Percentiles rank a stretch among this genome's conserved stretches.
phyloP scores from a whole-genome alignment of 148 eudicot species.

The Oxyria digyna region DNA sequence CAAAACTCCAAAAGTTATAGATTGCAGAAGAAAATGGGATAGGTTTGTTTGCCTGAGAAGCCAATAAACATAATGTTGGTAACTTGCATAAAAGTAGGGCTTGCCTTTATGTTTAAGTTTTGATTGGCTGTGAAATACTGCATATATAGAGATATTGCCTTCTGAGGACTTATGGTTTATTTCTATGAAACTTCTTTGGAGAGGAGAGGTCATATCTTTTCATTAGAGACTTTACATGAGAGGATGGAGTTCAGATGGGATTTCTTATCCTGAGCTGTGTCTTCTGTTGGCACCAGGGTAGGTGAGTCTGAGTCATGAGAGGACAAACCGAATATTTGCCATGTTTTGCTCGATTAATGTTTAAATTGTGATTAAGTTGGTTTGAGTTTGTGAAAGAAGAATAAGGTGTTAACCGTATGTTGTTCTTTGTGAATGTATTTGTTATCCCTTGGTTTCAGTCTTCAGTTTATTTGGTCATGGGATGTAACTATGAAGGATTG shows the following conservation, averaged over 20 bases:
- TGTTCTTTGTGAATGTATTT: background rate
- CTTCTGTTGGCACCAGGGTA: background rate
- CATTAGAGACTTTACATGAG: background rate
- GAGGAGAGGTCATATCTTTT: background rate
- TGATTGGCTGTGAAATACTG: background rate
- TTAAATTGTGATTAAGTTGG: background rate
- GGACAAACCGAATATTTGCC: background rate
- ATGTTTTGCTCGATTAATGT: background rate
- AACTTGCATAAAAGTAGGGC: background rate
- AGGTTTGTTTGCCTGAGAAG: background rate
- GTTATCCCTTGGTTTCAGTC: background rate
- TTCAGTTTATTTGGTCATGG: background rate
- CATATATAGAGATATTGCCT: background rate
- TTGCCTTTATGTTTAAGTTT: background rate
- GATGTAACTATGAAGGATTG: background rate
- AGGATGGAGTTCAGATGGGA: background rate
- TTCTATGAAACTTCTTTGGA: background rate
- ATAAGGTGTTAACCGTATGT: background rate
- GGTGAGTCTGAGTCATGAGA: background rate
- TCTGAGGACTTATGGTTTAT: background rate
- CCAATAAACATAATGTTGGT: background rate
- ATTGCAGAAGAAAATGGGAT: no score
- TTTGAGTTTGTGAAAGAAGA: background rate
- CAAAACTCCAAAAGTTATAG: no score
- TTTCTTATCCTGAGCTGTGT: background rate